A percentile compares a stretch with the other conserved stretches of the same genome.
Evolutionary conservation across 257 asterid genomes (phyloP).

Genomic region (Ilex asprella): DNA sequence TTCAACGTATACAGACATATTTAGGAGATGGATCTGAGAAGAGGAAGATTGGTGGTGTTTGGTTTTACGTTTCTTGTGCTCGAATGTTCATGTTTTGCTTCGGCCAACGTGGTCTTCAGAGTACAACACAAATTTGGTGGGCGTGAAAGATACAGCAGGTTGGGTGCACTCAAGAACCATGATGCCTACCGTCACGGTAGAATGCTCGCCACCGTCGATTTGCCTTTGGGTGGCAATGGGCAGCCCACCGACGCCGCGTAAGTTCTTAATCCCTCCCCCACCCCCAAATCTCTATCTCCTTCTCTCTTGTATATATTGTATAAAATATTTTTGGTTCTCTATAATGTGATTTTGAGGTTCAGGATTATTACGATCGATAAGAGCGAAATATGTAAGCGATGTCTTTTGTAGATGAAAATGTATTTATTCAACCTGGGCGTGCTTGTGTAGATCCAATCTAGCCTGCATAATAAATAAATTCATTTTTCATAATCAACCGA

Average conservation of each 20-base stretch:
- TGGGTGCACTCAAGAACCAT: constrained; percentile 33
- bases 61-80: constrained; percentile 6
- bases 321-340: no score
- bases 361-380: no score
- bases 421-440: not conserved
- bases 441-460: no score
- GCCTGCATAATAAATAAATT: no score
- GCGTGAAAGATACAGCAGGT: constrained; percentile 13
- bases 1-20: no score
- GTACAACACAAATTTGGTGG: constrained; percentile 43
- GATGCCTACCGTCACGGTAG: constrained; percentile 41
- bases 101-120: constrained; percentile 29
- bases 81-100: not conserved
- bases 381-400: no score
- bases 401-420: not conserved
- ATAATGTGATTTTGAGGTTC: no score
- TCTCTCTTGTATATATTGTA: not conserved
- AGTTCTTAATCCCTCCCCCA: not conserved
- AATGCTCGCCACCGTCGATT: constrained; percentile 35
- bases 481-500: no score
- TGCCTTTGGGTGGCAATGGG: constrained; percentile 48
- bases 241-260: constrained; percentile 52
- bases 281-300: not conserved
- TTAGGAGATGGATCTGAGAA: constrained; percentile 23
- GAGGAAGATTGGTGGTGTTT: constrained; percentile 12